Evolutionary conservation across 306 rosid species (phyloP).

Genomic region (Astragalus glycyphyllos): DNA sequence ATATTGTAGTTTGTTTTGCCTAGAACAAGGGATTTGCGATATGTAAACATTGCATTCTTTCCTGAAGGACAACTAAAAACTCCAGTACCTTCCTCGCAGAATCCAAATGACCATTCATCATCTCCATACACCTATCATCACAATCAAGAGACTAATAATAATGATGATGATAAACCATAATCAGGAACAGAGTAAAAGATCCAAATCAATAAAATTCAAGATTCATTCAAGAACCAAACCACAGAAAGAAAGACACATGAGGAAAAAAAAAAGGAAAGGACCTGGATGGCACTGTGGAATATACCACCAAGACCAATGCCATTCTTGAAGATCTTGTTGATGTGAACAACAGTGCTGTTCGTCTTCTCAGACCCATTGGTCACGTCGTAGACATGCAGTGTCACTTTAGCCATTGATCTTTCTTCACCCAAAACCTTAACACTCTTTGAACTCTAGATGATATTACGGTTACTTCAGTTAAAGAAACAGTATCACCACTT

Average conservation of each 20-base stretch:
- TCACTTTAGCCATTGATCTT: slow-evolving; percentile 64
- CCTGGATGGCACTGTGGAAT: slow-evolving; percentile 90
- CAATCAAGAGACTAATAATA: background rate
- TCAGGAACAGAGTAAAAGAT: too few species aligned
- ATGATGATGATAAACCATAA: too few species aligned
- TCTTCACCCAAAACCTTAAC: slow-evolving; percentile 23
- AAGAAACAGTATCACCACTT: too few species aligned
- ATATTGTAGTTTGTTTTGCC: slow-evolving; percentile 63
- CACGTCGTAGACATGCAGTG: slow-evolving; percentile 73
- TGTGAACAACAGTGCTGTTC: slow-evolving; percentile 70
- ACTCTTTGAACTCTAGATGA: too few species aligned
- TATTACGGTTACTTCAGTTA: too few species aligned
- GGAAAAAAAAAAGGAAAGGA: background rate
- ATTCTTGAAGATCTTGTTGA: slow-evolving; percentile 87
- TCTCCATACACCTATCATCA: slow-evolving; percentile 72
- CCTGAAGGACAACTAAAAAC: slow-evolving; percentile 83
- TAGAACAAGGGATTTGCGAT: slow-evolving; percentile 68
- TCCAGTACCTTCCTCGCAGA: slow-evolving; percentile 81
- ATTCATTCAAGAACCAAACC: slow-evolving; percentile 6
- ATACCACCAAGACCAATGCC: slow-evolving; percentile 88
- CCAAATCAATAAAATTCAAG: background rate
- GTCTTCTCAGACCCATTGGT: slow-evolving; percentile 85
- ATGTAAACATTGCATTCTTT: slow-evolving; percentile 75
- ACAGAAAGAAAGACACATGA: background rate
- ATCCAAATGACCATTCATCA: slow-evolving; percentile 95